A percentile compares a stretch with the other conserved stretches of the same genome.
phyloP scores from a whole-genome alignment of 2,329 filamentous ascomycete genomes.

The Calonectria pseudoreteaudii region DNA sequence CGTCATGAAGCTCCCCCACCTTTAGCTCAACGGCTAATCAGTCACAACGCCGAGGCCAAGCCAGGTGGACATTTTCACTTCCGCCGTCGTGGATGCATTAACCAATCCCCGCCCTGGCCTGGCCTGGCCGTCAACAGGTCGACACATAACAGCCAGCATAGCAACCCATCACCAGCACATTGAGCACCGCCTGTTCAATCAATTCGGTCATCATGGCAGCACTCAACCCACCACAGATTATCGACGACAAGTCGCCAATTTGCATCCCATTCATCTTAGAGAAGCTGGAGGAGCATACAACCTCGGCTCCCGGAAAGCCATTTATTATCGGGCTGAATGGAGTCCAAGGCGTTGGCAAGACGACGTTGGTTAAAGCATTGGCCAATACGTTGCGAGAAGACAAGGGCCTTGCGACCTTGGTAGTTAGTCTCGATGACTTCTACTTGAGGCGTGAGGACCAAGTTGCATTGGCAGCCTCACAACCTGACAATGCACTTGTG shows the following conservation, averaged over 20 bases:
- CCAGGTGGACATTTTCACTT: neutral
- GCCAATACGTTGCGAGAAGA: neutral
- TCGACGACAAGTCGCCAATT: neutral
- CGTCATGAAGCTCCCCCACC: neutral
- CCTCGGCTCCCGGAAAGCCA: neutral
- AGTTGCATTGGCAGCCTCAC: neutral
- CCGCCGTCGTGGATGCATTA: neutral
- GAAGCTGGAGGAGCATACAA: neutral
- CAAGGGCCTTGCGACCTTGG: neutral
- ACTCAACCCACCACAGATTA: neutral
- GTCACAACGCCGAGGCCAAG: neutral
- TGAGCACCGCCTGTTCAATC: neutral
- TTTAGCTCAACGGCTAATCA: neutral
- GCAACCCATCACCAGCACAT: neutral
- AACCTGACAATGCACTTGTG: neutral
- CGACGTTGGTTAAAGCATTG: neutral
- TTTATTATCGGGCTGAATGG: neutral
- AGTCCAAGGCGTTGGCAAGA: neutral
- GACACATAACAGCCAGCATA: neutral
- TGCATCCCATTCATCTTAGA: neutral
- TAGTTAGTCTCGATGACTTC: constrained; percentile 1
- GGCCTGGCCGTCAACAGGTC: no score
- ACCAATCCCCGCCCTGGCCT: neutral
- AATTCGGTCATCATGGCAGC: neutral
- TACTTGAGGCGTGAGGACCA: neutral